A percentile compares a stretch with the other conserved stretches of the same genome.
phyloP scores from a whole-genome alignment of 176 grass and related monocot genomes.

The Musa acuminata region DNA sequence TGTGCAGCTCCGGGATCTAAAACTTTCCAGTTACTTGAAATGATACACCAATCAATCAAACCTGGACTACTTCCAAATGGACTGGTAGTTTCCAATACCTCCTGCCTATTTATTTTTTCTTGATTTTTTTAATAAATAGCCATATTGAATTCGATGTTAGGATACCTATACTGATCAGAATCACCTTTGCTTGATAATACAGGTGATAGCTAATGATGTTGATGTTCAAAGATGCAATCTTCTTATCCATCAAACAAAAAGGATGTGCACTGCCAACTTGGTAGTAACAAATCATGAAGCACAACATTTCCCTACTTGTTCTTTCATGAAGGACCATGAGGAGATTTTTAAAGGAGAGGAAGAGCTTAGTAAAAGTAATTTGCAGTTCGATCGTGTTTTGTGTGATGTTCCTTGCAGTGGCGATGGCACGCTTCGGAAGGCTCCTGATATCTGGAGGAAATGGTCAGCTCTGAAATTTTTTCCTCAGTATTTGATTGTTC shows the following conservation, averaged over 20 bases:
- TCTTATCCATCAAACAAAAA: conserved; percentile 96
- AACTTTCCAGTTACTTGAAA: conserved; percentile 99
- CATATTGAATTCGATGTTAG: background rate
- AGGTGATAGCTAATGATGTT: conserved; percentile 95
- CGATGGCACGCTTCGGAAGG: conserved; percentile 92
- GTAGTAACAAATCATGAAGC: conserved; percentile 98
- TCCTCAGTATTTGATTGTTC: background rate
- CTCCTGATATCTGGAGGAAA: conserved; percentile 99
- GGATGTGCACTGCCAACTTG: conserved; percentile 95
- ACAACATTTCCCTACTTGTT: conserved; percentile 81
- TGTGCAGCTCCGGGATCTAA: conserved; percentile 98
- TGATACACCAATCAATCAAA: conserved; percentile 71
- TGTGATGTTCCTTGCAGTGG: conserved; percentile 99
- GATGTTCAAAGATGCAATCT: conserved; percentile 99
- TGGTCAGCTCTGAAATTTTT: conserved; percentile 39
- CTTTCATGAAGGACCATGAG: conserved; percentile 32
- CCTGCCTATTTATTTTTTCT: conserved; percentile 3
- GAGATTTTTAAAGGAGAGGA: conserved; percentile 29
- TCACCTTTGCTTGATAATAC: conserved; percentile 6
- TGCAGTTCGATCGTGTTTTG: conserved; percentile 80
- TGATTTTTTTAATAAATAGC: background rate
- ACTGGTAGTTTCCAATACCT: conserved; percentile 37
- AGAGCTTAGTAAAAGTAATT: conserved; percentile 24
- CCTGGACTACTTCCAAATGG: conserved; percentile 75
- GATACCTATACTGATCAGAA: background rate